Base-by-base conservation (phyloP, 495 filamentous ascomycete genomes). In the Aspergillus baeticus region DNA sequence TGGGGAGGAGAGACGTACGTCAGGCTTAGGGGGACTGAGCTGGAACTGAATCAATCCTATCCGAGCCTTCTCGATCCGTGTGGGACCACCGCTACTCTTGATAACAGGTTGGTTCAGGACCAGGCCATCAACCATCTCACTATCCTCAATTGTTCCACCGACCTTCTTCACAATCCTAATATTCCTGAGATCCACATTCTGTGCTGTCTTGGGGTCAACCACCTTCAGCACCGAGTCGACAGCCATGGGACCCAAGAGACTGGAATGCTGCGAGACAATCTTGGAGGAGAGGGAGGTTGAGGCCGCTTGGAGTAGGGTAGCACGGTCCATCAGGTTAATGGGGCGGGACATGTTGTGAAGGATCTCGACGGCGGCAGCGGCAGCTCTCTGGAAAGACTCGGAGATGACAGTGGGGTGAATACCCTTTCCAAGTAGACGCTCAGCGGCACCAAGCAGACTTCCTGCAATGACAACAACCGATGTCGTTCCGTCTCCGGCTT, bases 11-110 rank as follows among this genome's bases (percentile, higher is more conserved):
- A 22, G 43, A 77, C 87, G 65, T 78, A 94, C 90, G 75, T 98
- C 94, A 60, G 94, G 94, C 77, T 98, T 98, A 0, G 94, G 94
- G 6, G 94, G 93, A 70, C 91, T 96, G 54, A 98, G 85, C 69
- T 98, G 94, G 82, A 98, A 98, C 70, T 98, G 94, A 63, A 98
- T 97, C 52, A 98, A 79, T 37, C 91, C 94, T 77, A 98, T 98
- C 77, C 76, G 87, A 43, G 94, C 95, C 81, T 97, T 98, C 77
- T 98, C 94, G 81, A 97, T 93, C 68, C 92, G 82, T 61, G 88
- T 82, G 18, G 94, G 93, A 6, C 94, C 94, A 62, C 92, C 90
- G 17, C 89, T 92, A 69, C 84, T 90, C 82, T 98, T 98, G 70
- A 98, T 85, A 41, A 95, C 92, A 18, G 83, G 84, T 72, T 98